A percentile compares a stretch with the other conserved stretches of the same genome.
Conservation (phyloP, 139 green algal species). For the Gonium pectorale region DNA sequence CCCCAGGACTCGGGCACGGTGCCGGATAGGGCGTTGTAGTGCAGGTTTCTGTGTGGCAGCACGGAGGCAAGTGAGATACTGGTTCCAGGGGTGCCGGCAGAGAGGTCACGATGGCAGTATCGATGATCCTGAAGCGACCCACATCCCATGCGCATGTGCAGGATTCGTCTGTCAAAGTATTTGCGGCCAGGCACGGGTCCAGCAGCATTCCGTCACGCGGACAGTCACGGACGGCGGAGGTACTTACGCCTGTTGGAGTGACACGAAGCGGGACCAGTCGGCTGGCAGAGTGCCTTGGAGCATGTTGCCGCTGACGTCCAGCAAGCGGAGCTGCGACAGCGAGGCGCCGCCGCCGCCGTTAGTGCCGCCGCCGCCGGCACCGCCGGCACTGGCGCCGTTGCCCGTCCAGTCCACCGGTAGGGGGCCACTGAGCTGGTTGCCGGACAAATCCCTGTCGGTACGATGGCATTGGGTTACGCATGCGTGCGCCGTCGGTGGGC, state of each 20-base stretch:
- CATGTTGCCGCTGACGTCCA: slow-evolving; percentile 9
- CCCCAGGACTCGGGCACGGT: slow-evolving; percentile 31
- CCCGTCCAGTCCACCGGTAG: not conserved
- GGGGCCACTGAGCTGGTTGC: slow-evolving; percentile 26
- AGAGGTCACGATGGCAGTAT: no score
- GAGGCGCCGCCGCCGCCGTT: no score
- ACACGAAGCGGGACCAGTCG: slow-evolving; percentile 4
- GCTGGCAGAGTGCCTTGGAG: slow-evolving; percentile 6
- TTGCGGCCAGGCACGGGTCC: no score
- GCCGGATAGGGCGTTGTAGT: slow-evolving; percentile 9
- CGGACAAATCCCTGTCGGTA: slow-evolving; percentile 11
- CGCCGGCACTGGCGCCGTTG: not conserved
- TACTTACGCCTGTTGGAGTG: slow-evolving; percentile 27
- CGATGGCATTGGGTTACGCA: no score
- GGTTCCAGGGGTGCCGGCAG: no score
- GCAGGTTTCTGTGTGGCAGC: slow-evolving; percentile 25
- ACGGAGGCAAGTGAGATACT: no score
- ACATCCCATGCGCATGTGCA: no score
- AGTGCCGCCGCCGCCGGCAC: not conserved
- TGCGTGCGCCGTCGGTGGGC: no score
- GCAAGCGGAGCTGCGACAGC: slow-evolving; percentile 4
- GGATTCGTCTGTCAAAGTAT: no score
- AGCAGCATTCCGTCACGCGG: no score
- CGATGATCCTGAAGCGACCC: no score
- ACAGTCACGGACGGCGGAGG: no score